Percentiles rank a stretch among this genome's conserved stretches.
These are phyloP conservation scores for Colletotrichum incanum DNA, from an alignment of 2,329 filamentous ascomycete species.

Conservation along the genomic window DNA sequence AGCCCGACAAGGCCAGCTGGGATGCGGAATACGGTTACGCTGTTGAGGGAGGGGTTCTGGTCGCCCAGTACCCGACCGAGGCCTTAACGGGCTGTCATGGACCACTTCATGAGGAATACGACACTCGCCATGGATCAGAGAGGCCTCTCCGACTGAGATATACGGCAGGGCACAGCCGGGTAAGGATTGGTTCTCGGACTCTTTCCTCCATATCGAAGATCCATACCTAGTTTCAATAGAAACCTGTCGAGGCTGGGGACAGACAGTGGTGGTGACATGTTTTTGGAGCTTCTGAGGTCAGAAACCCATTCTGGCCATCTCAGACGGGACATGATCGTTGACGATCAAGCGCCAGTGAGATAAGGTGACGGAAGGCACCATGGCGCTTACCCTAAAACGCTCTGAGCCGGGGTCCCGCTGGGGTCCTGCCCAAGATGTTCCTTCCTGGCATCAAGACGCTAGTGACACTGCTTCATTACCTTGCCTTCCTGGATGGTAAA, in stretches of 20 bases:
- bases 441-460: background rate
- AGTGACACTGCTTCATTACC: background rate
- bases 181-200: background rate
- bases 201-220: background rate
- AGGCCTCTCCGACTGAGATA: background rate
- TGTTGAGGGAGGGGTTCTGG: background rate
- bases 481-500: background rate
- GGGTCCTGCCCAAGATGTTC: background rate
- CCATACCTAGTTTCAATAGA: background rate
- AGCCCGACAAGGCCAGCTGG: background rate
- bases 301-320: background rate
- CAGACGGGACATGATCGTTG: background rate
- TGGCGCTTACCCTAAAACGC: background rate
- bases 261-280: background rate
- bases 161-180: background rate
- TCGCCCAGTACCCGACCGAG: conserved; percentile 1
- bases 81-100: background rate
- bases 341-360: conserved; percentile 27
- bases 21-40: background rate
- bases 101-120: background rate
- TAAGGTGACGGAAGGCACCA: conserved; percentile 14
- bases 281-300: background rate
- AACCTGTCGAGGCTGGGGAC: background rate
- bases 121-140: background rate
- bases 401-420: background rate